These are phyloP conservation scores for Hypericum perforatum DNA, from an alignment of 345 rosid species.

Conservation along the genomic window DNA sequence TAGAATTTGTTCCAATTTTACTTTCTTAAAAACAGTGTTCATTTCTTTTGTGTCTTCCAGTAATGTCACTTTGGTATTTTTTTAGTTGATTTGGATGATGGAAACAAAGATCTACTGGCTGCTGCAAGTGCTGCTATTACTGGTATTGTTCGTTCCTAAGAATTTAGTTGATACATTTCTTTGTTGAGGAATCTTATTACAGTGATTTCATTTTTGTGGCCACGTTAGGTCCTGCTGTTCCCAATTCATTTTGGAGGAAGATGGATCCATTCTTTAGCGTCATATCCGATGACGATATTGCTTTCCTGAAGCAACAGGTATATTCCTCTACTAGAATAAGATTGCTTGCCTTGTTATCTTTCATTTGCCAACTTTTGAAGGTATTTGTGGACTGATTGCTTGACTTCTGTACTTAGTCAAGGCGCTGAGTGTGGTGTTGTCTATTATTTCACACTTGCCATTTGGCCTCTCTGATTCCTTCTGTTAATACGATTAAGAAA, in stretches of 20 bases:
- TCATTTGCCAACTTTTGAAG: too few relatives aligned
- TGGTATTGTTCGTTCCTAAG: conserved; percentile 29
- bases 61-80: conserved; percentile 23
- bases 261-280: conserved; percentile 71
- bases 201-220: conserved; percentile 23
- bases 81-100: conserved; percentile 69
- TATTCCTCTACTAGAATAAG: conserved; percentile 6
- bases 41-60: conserved; percentile 13
- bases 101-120: conserved; percentile 71
- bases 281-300: conserved; percentile 55
- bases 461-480: too few relatives aligned
- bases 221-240: conserved; percentile 45
- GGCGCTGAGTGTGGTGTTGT: too few relatives aligned
- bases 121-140: conserved; percentile 70
- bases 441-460: too few relatives aligned
- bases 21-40: too few relatives aligned
- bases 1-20: conserved; percentile 5
- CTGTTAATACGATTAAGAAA: too few relatives aligned
- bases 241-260: conserved; percentile 65
- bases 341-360: too few relatives aligned
- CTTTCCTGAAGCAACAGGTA: conserved; percentile 68
- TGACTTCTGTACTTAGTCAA: too few relatives aligned
- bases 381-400: too few relatives aligned
- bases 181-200: conserved; percentile 6
- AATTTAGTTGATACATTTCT: conserved; percentile 10